phyloP scores from a whole-genome alignment of 2,329 filamentous ascomycete genomes.

The Sporothrix protearum region DNA sequence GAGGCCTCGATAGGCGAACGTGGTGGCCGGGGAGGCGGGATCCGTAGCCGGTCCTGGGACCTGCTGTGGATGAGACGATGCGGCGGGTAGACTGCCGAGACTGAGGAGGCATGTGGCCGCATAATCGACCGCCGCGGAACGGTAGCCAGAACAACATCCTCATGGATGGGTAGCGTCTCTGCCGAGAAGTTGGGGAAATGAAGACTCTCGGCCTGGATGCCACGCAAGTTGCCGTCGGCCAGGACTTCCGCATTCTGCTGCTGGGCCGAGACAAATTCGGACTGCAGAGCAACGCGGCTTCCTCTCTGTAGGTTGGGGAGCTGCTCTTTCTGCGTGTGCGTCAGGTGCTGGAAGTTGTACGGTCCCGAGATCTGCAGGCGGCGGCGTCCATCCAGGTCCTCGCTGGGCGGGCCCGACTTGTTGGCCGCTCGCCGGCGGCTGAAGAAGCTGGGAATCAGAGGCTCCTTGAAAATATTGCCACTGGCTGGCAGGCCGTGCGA shows the following conservation, averaged over 20 bases:
- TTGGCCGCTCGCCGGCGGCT: conserved; percentile 43
- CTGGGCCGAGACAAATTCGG: conserved; percentile 44
- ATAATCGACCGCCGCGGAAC: conserved; percentile 31
- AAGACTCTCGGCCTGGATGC: conserved; percentile 41
- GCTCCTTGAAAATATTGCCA: conserved; percentile 34
- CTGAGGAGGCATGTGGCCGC: conserved; percentile 34
- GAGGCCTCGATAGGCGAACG: conserved; percentile 44
- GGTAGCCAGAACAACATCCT: conserved; percentile 22
- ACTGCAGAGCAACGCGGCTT: conserved; percentile 42
- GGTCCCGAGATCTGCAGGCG: conserved; percentile 58
- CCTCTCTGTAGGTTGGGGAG: conserved; percentile 41
- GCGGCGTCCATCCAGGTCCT: conserved; percentile 35
- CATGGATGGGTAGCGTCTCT: conserved; percentile 37
- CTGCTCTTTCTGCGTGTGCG: conserved; percentile 54
- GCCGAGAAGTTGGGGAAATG: conserved; percentile 50
- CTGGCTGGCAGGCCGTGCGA: conserved; percentile 32
- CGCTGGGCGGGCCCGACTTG: conserved; percentile 35
- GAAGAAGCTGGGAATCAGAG: conserved; percentile 51
- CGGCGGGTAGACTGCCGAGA: conserved; percentile 18
- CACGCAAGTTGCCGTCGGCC: conserved; percentile 37
- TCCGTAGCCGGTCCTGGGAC: conserved; percentile 50
- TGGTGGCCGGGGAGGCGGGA: conserved; percentile 49
- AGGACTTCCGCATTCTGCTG: conserved; percentile 36
- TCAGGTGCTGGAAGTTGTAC: conserved; percentile 65
- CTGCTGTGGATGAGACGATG: conserved; percentile 43